These are phyloP conservation scores for Ophiocordyceps camponoti-floridani DNA, from an alignment of 2,329 filamentous ascomycete species.

Conservation along the genomic window DNA sequence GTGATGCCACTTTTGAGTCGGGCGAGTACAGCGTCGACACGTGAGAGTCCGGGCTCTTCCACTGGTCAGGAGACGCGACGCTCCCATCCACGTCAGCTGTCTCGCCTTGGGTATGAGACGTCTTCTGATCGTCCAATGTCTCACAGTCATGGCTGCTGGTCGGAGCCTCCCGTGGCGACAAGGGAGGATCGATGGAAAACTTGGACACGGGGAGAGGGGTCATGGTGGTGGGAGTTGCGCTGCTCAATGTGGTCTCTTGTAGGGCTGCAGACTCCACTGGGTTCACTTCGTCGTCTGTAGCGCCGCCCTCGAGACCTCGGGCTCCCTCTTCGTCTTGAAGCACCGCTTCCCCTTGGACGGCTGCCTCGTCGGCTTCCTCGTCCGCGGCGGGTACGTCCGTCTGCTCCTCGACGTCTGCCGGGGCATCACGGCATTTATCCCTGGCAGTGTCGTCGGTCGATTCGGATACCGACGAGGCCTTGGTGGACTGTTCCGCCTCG, in stretches of 20 bases:
- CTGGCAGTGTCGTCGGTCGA: conserved; percentile 41
- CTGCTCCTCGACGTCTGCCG: not conserved
- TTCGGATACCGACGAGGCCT: conserved; percentile 45
- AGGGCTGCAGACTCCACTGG: not conserved
- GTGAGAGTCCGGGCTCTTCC: not conserved
- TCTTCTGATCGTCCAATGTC: conserved; percentile 6
- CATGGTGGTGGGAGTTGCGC: not conserved
- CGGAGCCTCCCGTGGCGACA: conserved; percentile 1
- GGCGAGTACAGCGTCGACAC: not conserved
- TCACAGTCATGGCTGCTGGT: conserved; percentile 4
- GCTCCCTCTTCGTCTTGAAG: too few species aligned
- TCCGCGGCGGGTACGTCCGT: not conserved
- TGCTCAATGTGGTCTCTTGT: not conserved
- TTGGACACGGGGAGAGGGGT: conserved; percentile 4
- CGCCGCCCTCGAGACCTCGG: not conserved
- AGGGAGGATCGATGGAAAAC: conserved; percentile 6
- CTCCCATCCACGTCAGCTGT: conserved; percentile 4
- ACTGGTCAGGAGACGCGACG: conserved; percentile 2
- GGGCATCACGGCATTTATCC: conserved; percentile 8
- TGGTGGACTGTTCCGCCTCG: conserved; percentile 40
- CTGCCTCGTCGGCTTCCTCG: not conserved
- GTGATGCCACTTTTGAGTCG: not conserved
- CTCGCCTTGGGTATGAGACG: not conserved
- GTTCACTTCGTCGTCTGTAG: not conserved
- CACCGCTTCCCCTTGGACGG: not conserved